Evolutionary conservation across 163 green algal genomes (phyloP).

Genomic region (Volvox carteri): DNA sequence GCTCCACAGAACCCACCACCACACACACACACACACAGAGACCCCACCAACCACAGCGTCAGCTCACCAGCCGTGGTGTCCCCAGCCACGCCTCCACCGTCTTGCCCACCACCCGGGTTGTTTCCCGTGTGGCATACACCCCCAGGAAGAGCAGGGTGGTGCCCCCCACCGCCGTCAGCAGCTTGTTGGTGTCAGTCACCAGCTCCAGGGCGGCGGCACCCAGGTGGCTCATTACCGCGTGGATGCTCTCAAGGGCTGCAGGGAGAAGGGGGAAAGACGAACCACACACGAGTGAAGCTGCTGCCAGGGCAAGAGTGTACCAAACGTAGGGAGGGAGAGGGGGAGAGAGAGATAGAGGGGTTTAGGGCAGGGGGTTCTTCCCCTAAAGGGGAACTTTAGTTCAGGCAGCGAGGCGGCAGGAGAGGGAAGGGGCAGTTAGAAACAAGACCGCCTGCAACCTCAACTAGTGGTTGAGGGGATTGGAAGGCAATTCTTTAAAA

Average conservation of each 20-base stretch:
- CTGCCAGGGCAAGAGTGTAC: too few species aligned
- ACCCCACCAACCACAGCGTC: too few species aligned
- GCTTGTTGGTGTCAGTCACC: slow-evolving; percentile 88
- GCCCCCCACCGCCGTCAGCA: slow-evolving; percentile 80
- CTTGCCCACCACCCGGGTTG: slow-evolving; percentile 85
- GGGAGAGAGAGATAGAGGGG: too few species aligned
- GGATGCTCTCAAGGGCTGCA: slow-evolving; percentile 89
- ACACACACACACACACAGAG: too few species aligned
- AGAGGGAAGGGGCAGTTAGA: not conserved
- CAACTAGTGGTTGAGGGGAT: too few species aligned
- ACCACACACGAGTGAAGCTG: too few species aligned
- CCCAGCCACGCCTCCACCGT: slow-evolving; percentile 93
- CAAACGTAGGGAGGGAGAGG: too few species aligned
- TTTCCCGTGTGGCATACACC: slow-evolving; percentile 86
- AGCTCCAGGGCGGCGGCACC: slow-evolving; percentile 77
- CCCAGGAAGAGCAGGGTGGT: slow-evolving; percentile 87
- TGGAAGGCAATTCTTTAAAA: too few species aligned
- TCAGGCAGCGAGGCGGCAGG: not conserved
- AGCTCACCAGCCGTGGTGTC: slow-evolving; percentile 89
- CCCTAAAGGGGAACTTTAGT: too few species aligned
- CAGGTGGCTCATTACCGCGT: slow-evolving; percentile 83
- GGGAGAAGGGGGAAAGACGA: not conserved
- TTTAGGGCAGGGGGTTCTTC: too few species aligned
- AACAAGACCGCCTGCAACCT: too few species aligned
- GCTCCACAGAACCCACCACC: too few species aligned